Evolutionary conservation across 148 eudicot genomes (phyloP), one percentile per base, ranked within the genome.

Genomic region (Beta vulgaris): DNA sequence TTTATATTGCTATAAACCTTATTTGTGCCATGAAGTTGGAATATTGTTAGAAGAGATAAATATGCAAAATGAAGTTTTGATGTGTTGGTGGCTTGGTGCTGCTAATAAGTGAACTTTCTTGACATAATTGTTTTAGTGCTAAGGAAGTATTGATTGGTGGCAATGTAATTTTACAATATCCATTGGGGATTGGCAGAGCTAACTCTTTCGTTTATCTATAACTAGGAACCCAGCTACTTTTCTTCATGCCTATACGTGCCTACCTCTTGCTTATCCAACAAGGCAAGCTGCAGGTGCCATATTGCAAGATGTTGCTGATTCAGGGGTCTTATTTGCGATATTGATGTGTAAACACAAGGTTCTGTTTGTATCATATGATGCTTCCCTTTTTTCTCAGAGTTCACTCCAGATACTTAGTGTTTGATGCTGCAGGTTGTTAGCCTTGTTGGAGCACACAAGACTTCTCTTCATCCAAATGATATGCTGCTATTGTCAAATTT

Each of bases 241-340:
- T 85, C 97, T 95, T 46, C 98, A 95, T 88, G 97, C 98, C 63
- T 95, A 92, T 82, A 87, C 98, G 53, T 95, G 97, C 73, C 96
- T 95, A 79, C 97, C 98, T 65, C 96, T 95, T 84, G 88, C 97
- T 77, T 88, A 89, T 89, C 89, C 91, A 31, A 89, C 93, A 71
- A 88, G 98, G 71, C 98, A 95, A 88, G 98, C 92, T 67, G 96
- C 98, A 42, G 88, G 92, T 80, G 86, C 93, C 73, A 81, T 95
- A 83, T 86, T 95, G 90, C 98, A 95, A 74, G 98, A 95, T 73
- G 88, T 90, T 79, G 90, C 93, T 74, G 98, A 89, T 81, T 95
- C 98, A 13, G 98, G 98, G 72, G 97, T 95, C 69, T 85, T 95
- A 51, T 95, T 95, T 85, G 97, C 98, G 49, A 86, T 95, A 68